phyloP scores from a whole-genome alignment of 768 basidiomycete genomes.

The Mycena chlorophos region DNA sequence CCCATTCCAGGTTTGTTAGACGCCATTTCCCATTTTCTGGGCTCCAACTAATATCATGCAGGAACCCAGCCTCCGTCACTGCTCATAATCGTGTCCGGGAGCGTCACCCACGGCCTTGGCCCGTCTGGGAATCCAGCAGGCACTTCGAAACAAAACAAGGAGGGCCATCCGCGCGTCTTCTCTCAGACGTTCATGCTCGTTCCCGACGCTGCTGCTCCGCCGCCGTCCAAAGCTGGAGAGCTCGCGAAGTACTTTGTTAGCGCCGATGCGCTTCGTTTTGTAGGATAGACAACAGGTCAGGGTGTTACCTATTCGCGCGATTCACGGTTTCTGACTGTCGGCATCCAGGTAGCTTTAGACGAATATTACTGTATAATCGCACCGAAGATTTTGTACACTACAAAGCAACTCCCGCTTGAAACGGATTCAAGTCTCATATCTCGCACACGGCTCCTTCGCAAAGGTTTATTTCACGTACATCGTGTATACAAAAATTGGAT shows the following conservation, averaged over 20 bases:
- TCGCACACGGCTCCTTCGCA: too few relatives aligned
- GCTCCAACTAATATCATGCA: constrained; percentile 29
- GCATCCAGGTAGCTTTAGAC: too few relatives aligned
- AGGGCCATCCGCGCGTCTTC: constrained; percentile 82
- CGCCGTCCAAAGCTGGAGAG: constrained; percentile 62
- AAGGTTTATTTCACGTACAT: constrained; percentile 21
- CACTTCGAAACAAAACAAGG: constrained; percentile 53
- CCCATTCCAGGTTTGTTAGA: constrained; percentile 71
- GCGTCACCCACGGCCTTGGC: constrained; percentile 67
- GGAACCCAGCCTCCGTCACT: constrained; percentile 79
- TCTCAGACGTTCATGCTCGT: constrained; percentile 86
- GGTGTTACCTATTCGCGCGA: too few relatives aligned
- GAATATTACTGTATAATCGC: too few relatives aligned
- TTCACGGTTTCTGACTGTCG: too few relatives aligned
- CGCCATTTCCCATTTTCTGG: neutral
- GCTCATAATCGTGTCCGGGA: constrained; percentile 78
- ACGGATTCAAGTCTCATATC: too few relatives aligned
- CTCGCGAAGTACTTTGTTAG: constrained; percentile 81
- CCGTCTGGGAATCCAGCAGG: constrained; percentile 57
- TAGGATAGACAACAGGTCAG: too few relatives aligned
- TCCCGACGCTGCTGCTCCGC: constrained; percentile 65
- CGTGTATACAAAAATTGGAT: neutral
- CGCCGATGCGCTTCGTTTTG: constrained; percentile 79
- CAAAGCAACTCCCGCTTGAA: too few relatives aligned
- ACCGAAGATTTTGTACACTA: too few relatives aligned